phyloP scores from a whole-genome alignment of 1,139 yeast species.

The Debaryomyces psychrophilus region DNA sequence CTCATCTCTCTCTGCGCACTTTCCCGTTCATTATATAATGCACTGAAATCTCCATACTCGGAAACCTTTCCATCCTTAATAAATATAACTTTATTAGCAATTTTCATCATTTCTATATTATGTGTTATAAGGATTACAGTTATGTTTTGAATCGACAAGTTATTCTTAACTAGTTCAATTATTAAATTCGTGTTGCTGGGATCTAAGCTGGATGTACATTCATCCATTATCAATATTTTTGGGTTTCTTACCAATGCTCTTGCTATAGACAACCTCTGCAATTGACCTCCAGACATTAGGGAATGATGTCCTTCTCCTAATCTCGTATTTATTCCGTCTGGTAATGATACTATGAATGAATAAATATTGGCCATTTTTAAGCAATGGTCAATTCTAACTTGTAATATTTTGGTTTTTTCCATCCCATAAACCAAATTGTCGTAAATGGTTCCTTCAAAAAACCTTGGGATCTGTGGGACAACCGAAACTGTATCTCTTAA shows the following conservation, averaged over 20 bases:
- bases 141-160: conserved; percentile 30
- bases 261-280: conserved; percentile 75
- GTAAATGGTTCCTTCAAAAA: conserved; percentile 67
- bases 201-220: conserved; percentile 80
- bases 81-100: conserved; percentile 46
- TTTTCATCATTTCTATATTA: conserved; percentile 55
- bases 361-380: conserved; percentile 52
- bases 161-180: conserved; percentile 42
- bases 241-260: conserved; percentile 72
- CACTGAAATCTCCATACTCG: conserved; percentile 17
- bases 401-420: conserved; percentile 25
- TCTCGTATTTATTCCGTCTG: conserved; percentile 58
- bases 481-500: conserved; percentile 58
- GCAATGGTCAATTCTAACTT: conserved; percentile 41
- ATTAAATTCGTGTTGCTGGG: conserved; percentile 50
- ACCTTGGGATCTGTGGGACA: conserved; percentile 68
- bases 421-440: conserved; percentile 72
- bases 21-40: too few relatives aligned
- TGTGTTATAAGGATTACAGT: conserved; percentile 64
- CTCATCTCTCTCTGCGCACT: neutral
- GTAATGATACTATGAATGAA: conserved; percentile 54
- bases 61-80: conserved; percentile 47
- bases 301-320: conserved; percentile 54
- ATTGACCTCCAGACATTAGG: conserved; percentile 77
- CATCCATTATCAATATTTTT: conserved; percentile 68